These are phyloP conservation scores for Colletotrichum cuscutae DNA, from an alignment of 2,329 filamentous ascomycete genomes.

Conservation along the genomic window DNA sequence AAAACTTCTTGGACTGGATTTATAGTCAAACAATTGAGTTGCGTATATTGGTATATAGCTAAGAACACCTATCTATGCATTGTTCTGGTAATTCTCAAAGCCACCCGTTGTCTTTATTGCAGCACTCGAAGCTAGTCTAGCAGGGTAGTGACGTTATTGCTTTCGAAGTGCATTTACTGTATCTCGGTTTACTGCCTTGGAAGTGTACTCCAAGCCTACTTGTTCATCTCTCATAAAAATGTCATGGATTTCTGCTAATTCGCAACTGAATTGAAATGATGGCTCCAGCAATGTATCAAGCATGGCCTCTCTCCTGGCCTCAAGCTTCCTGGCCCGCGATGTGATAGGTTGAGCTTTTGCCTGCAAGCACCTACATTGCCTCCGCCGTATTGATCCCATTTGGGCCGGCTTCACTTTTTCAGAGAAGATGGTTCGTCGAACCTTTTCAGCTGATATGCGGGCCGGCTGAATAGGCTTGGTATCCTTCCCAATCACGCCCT, in stretches of 20 bases:
- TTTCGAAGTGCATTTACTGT: too few species aligned
- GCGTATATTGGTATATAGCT: too few species aligned
- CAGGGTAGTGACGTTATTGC: background rate
- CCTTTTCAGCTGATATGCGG: slow-evolving; percentile 4
- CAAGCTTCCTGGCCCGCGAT: background rate
- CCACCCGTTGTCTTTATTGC: background rate
- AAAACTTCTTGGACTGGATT: background rate
- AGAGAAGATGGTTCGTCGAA: background rate
- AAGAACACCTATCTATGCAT: too few species aligned
- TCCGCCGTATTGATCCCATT: background rate
- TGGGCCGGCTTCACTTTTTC: background rate
- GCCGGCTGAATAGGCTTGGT: background rate
- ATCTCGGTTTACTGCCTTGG: too few species aligned
- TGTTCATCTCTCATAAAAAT: too few species aligned
- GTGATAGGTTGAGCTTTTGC: background rate
- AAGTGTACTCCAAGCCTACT: too few species aligned
- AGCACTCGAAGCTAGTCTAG: background rate
- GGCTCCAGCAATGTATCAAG: background rate
- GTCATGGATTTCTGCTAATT: too few species aligned
- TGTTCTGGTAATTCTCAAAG: background rate
- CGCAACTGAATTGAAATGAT: background rate
- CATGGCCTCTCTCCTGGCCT: background rate
- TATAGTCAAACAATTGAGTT: background rate
- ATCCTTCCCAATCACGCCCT: background rate
- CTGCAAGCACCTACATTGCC: background rate